Evolutionary conservation across 2,329 filamentous ascomycete genomes (phyloP).

Genomic region (Ceratocystis ficicola): DNA sequence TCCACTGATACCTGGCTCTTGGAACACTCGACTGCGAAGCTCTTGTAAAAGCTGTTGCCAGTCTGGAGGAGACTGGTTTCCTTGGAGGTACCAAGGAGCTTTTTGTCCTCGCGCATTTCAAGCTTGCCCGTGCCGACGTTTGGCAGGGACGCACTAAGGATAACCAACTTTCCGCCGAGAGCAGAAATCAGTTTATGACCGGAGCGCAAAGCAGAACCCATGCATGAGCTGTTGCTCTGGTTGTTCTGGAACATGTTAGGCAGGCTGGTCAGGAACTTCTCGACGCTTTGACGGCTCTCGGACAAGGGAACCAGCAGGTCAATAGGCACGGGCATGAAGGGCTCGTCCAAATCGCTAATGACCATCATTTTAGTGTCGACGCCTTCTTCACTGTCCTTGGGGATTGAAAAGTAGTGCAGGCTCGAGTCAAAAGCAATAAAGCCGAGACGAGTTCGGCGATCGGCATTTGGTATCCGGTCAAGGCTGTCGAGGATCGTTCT

Average conservation of each 20-base stretch:
- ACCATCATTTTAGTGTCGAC: slow-evolving; percentile 84
- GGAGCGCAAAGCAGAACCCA: slow-evolving; percentile 84
- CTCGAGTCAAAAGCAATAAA: slow-evolving; percentile 94
- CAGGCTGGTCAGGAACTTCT: slow-evolving; percentile 78
- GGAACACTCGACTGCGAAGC: slow-evolving; percentile 94
- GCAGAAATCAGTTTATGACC: slow-evolving; percentile 93
- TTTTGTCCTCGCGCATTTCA: slow-evolving; percentile 93
- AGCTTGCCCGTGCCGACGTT: slow-evolving; percentile 83
- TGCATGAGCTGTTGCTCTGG: slow-evolving; percentile 76
- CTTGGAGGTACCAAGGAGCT: slow-evolving; percentile 83
- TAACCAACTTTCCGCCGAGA: slow-evolving; percentile 87
- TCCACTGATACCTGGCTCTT: slow-evolving; percentile 98
- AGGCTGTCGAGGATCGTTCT: slow-evolving; percentile 90
- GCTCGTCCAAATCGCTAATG: slow-evolving; percentile 88
- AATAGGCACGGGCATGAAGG: slow-evolving; percentile 85
- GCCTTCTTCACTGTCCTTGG: slow-evolving; percentile 73
- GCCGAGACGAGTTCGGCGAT: slow-evolving; percentile 79
- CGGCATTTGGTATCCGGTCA: slow-evolving; percentile 95
- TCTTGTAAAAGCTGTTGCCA: slow-evolving; percentile 95
- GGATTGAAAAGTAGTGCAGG: slow-evolving; percentile 91
- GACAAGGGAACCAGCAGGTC: slow-evolving; percentile 82
- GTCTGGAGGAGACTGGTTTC: slow-evolving; percentile 81
- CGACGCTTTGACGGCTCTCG: slow-evolving; percentile 82
- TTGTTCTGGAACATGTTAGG: slow-evolving; percentile 96
- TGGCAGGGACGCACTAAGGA: slow-evolving; percentile 78